A percentile compares a stretch with the other conserved stretches of the same genome.
Conservation (phyloP, 768 basidiomycete genomes). For the Lactifluus subvellereus region DNA sequence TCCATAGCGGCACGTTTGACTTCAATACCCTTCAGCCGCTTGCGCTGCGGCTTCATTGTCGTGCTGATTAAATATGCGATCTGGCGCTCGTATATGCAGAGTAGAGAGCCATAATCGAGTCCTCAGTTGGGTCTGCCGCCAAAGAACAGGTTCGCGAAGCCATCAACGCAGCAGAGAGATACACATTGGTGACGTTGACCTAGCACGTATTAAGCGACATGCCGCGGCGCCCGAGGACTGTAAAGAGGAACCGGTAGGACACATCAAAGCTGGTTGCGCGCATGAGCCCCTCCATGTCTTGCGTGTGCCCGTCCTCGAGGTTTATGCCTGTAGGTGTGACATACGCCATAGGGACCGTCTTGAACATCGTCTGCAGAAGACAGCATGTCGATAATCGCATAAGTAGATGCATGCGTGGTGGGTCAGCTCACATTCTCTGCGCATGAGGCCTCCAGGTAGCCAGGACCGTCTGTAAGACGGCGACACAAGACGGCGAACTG, state of each 20-base stretch:
- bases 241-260: constrained; percentile 21
- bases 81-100: constrained; percentile 28
- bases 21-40: constrained; percentile 28
- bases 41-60: constrained; percentile 31
- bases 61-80: constrained; percentile 27
- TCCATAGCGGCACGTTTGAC: constrained; percentile 29
- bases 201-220: constrained; percentile 30
- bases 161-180: constrained; percentile 28
- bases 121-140: constrained; percentile 29
- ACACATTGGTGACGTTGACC: constrained; percentile 28
- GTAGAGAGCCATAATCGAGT: constrained; percentile 27
- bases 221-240: constrained; percentile 30
- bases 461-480: constrained; percentile 31
- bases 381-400: background rate
- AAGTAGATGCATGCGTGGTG: background rate
- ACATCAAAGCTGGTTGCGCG: constrained; percentile 31
- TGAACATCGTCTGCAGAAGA: constrained; percentile 5
- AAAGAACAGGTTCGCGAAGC: constrained; percentile 13
- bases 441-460: constrained; percentile 31
- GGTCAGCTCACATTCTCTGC: constrained; percentile 25
- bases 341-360: constrained; percentile 26
- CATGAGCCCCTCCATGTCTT: constrained; percentile 31
- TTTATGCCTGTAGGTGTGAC: constrained; percentile 30
- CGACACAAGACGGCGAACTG: constrained; percentile 30
- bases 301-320: constrained; percentile 26